These are phyloP conservation scores for Vitellaria paradoxa DNA, from an alignment of 179 eudicot species.

Conservation along the genomic window DNA sequence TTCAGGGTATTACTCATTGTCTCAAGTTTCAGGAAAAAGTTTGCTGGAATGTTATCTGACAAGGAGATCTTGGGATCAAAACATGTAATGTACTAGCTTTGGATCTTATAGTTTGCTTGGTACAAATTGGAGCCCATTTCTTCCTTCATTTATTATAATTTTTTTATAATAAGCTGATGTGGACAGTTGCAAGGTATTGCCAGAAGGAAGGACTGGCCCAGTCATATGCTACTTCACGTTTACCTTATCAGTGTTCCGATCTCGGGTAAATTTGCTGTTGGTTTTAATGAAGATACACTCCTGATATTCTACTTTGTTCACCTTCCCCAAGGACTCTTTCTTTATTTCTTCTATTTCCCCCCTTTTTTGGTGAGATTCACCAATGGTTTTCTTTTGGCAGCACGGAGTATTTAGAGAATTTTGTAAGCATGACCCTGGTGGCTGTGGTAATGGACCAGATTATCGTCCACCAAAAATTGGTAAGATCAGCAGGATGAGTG, in stretches of 20 bases:
- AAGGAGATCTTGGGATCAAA: constrained; percentile 80
- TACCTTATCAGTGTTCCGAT: constrained; percentile 41
- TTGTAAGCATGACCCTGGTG: constrained; percentile 67
- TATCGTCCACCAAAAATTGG: constrained; percentile 44
- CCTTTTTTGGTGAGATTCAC: no score
- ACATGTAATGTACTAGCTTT: constrained; percentile 51
- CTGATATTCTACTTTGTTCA: constrained; percentile 8
- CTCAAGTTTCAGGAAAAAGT: constrained; percentile 73
- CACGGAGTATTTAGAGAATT: constrained; percentile 54
- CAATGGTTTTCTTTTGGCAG: constrained; percentile 38
- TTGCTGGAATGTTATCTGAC: constrained; percentile 61
- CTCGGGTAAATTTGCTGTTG: constrained; percentile 44
- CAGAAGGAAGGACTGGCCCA: constrained; percentile 82
- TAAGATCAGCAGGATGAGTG: constrained; percentile 23
- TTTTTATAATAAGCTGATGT: constrained; percentile 34
- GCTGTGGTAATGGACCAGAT: constrained; percentile 33
- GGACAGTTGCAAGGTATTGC: constrained; percentile 39
- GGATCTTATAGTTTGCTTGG: constrained; percentile 8
- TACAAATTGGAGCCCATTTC: not conserved
- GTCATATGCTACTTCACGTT: constrained; percentile 55
- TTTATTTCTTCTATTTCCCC: no score
- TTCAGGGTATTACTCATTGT: constrained; percentile 76
- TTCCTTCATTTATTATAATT: not conserved
- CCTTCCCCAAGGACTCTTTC: constrained; percentile 15
- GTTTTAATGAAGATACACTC: not conserved